A percentile compares a stretch with the other conserved stretches of the same genome.
phyloP scores from a whole-genome alignment of 2,329 filamentous ascomycete species.

The Pestalotiopsis sp. region DNA sequence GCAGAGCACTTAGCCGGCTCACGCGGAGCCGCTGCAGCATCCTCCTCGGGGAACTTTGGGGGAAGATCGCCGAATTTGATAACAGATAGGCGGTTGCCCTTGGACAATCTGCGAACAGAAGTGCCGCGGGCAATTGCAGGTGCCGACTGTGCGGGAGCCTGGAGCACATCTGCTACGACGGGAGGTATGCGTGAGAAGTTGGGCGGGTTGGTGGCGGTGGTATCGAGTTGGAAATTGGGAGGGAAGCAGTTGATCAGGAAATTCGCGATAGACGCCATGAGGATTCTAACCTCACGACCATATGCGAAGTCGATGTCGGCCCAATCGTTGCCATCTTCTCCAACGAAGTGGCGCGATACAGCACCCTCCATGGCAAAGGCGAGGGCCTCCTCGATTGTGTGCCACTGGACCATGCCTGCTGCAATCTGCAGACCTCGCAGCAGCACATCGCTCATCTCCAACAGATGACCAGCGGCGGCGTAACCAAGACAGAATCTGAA shows the following conservation, averaged over 20 bases:
- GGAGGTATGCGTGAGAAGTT: conserved; percentile 45
- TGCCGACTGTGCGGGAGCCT: conserved; percentile 35
- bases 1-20: conserved; percentile 42
- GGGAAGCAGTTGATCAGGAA: conserved; percentile 66
- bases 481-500: conserved; percentile 65
- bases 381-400: conserved; percentile 62
- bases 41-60: conserved; percentile 35
- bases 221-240: conserved; percentile 61
- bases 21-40: conserved; percentile 19
- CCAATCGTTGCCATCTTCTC: conserved; percentile 18
- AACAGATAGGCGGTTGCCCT: conserved; percentile 57
- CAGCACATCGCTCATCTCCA: conserved; percentile 58
- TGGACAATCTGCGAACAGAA: conserved; percentile 34
- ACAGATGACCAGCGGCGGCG: conserved; percentile 62
- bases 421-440: conserved; percentile 63
- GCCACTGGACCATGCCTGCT: conserved; percentile 60
- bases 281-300: conserved; percentile 54
- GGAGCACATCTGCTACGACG: conserved; percentile 28
- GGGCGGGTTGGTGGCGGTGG: conserved; percentile 37
- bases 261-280: conserved; percentile 58
- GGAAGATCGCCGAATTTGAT: conserved; percentile 74
- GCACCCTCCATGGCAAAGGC: conserved; percentile 56
- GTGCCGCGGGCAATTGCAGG: conserved; percentile 42
- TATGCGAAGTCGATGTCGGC: conserved; percentile 45
- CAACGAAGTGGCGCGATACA: conserved; percentile 29